phyloP scores from a whole-genome alignment of 139 green algal species.

The Coelastrella sp. region DNA sequence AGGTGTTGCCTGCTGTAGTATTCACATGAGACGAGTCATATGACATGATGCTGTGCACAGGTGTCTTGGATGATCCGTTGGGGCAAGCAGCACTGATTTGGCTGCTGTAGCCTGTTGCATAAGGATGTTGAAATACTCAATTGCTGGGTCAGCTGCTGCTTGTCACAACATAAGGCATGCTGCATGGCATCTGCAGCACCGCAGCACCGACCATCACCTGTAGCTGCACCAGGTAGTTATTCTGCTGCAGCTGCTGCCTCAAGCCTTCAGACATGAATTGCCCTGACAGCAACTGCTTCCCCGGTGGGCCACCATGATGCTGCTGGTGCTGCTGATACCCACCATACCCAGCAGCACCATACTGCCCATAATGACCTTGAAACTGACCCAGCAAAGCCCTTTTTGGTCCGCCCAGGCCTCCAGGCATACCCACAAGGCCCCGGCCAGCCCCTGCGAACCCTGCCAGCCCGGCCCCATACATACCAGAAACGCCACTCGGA shows the following conservation, averaged over 20 bases:
- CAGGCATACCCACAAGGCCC: neutral
- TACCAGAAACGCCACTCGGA: neutral
- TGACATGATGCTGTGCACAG: too few species aligned
- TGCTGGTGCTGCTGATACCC: neutral
- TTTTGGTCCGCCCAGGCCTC: neutral
- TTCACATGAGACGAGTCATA: too few species aligned
- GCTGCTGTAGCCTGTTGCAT: too few species aligned
- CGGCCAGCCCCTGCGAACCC: neutral
- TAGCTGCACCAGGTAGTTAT: conserved; percentile 69
- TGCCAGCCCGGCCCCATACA: neutral
- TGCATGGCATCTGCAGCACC: too few species aligned
- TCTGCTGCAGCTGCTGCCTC: conserved; percentile 80
- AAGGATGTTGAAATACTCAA: too few species aligned
- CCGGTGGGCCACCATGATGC: conserved; percentile 39
- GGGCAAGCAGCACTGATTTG: too few species aligned
- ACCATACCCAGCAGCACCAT: neutral
- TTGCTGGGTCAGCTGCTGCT: too few species aligned
- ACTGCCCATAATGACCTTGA: neutral
- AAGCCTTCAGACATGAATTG: conserved; percentile 78
- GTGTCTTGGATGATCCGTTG: too few species aligned
- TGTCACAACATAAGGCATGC: too few species aligned
- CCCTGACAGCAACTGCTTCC: conserved; percentile 56
- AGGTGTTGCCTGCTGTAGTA: too few species aligned
- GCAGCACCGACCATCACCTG: conserved; percentile 56
- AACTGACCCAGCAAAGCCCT: conserved; percentile 10